phyloP scores from a whole-genome alignment of 2,329 filamentous ascomycete genomes.

The Allantophomopsis cytisporea region DNA sequence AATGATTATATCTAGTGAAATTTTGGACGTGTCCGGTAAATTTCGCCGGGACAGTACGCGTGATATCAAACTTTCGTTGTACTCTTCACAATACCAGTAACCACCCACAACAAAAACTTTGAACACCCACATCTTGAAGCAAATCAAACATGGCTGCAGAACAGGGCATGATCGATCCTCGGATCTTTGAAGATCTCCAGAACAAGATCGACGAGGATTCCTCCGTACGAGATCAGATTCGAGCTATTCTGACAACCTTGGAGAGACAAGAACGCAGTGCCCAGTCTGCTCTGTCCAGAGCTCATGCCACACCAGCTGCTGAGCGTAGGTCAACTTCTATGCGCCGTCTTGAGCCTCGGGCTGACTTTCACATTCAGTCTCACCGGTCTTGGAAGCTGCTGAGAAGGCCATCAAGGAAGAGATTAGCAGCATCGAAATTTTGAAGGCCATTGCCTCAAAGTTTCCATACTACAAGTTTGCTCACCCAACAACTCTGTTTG shows the following conservation, averaged over 20 bases:
- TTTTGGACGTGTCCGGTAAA: too few species aligned
- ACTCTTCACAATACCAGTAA: too few species aligned
- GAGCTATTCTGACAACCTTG: constrained; percentile 67
- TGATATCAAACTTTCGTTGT: too few species aligned
- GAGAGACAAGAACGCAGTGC: constrained; percentile 73
- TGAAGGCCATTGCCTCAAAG: constrained; percentile 62
- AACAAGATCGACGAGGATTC: constrained; percentile 81
- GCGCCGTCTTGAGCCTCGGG: background rate
- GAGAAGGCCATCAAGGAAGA: constrained; percentile 59
- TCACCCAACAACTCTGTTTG: background rate
- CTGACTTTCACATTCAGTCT: constrained; percentile 32
- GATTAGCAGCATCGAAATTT: constrained; percentile 53
- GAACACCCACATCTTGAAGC: too few species aligned
- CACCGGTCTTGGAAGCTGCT: constrained; percentile 53
- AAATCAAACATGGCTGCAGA: background rate
- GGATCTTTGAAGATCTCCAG: constrained; percentile 80
- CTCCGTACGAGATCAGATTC: constrained; percentile 68
- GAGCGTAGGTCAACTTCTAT: constrained; percentile 32
- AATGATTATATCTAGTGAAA: too few species aligned
- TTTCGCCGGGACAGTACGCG: too few species aligned
- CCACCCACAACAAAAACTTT: too few species aligned
- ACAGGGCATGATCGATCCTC: constrained; percentile 37
- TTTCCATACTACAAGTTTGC: constrained; percentile 90
- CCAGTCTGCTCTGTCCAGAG: constrained; percentile 73
- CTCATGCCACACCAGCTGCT: constrained; percentile 70